Base-by-base conservation (phyloP, 2,329 filamentous ascomycete species). In the Mycosphaerelloides madeirae region DNA sequence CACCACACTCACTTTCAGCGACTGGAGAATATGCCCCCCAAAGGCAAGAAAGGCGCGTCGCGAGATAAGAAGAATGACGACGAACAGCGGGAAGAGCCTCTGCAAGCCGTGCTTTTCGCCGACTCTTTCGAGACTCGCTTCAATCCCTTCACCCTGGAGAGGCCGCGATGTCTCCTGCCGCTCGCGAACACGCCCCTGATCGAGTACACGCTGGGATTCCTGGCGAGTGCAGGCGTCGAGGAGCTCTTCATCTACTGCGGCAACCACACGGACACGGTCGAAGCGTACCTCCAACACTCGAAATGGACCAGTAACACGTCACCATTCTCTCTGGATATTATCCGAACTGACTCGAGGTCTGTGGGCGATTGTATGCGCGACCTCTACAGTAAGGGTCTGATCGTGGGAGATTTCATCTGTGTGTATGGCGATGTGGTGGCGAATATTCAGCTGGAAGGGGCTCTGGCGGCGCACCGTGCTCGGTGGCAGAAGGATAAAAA, bases 201-300 rank as follows among this genome's bases (percentile, higher is more conserved):
- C 69, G 93, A 98, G 68, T 97, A 98, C 66, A 97, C 91, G 3
- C 82, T 97, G 60, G 90, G 97, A 63, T 97, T 95, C 61, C 81
- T 98, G 1, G 89, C 89, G 53, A 91, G 91, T 77, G 89, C 93
- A 46, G 89, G 90, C 46, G 89, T 97, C n/a, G 83, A 93, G 57
- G 87, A 96, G 54, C 85, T 97, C 42, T 95, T 86, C 65, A 79
- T 98, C 46, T 97, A 96, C 71, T 91, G 85, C 58, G 87, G 88
- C 48, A 83, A 87, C 20, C 89, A 96, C 65, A 85, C 85, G 22
- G 84, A 93, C 47, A 81, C 89, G 64, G 79, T 98, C 43, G 90
- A 97, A 69, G 78, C 80, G 54, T 95, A 97, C 65, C 83, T 98
- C 57, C 78, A 82, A 69, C 77, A 52, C 29, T 96, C 93, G 11